These are phyloP conservation scores for Candida saitoana DNA, from an alignment of 805 yeast genomes.

Conservation along the genomic window DNA sequence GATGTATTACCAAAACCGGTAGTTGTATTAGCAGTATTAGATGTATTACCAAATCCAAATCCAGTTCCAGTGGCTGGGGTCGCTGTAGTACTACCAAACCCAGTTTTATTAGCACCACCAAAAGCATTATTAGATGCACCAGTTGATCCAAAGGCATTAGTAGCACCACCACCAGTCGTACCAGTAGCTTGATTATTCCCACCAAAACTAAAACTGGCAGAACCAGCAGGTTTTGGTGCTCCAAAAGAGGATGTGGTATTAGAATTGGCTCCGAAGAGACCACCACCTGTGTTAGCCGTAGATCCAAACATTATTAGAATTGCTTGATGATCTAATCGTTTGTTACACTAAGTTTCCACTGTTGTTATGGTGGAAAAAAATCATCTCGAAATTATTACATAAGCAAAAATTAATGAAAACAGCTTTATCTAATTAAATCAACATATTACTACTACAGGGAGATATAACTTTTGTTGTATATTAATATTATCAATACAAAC, in stretches of 20 bases:
- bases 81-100: conserved; percentile 8
- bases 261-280: conserved; percentile 10
- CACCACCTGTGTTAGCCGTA: conserved; percentile 7
- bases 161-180: background rate
- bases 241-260: conserved; percentile 3
- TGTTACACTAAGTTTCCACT: no score
- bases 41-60: conserved; percentile 8
- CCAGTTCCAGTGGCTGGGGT: background rate
- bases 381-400: conserved; percentile 1
- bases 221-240: conserved; percentile 5
- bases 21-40: conserved; percentile 5
- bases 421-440: no score
- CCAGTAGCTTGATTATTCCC: background rate
- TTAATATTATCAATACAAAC: background rate
- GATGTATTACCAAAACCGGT: conserved; percentile 6
- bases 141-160: conserved; percentile 3
- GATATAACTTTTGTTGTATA: background rate
- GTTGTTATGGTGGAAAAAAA: background rate
- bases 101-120: conserved; percentile 5
- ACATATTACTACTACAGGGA: background rate
- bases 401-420: no score
- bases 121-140: conserved; percentile 3
- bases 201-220: conserved; percentile 4
- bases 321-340: background rate
- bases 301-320: conserved; percentile 6